Percentiles rank a stretch among this genome's conserved stretches.
Evolutionary conservation across 805 yeast genomes (phyloP).

Genomic region (Candida montana): DNA sequence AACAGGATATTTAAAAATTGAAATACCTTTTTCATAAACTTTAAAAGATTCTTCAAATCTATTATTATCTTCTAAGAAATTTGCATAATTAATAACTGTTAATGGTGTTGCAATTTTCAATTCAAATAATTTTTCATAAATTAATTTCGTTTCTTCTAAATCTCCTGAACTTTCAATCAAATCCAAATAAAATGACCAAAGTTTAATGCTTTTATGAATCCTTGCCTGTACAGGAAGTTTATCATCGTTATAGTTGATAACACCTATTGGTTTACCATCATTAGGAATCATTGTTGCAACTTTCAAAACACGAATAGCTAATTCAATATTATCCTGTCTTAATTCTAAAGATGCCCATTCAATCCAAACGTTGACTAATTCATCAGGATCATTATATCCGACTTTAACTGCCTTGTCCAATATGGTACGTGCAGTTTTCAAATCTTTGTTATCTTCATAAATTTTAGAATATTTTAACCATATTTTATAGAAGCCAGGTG

Average conservation of each 20-base stretch:
- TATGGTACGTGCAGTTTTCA: conserved; percentile 55
- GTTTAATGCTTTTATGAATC: conserved; percentile 50
- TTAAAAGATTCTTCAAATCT: conserved; percentile 46
- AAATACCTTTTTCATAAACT: conserved; percentile 66
- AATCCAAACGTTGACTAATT: conserved; percentile 64
- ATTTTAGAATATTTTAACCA: conserved; percentile 70
- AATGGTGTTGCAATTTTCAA: conserved; percentile 66
- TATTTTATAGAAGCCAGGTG: conserved; percentile 45
- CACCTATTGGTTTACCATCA: conserved; percentile 26
- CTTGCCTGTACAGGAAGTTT: conserved; percentile 50
- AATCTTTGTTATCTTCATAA: conserved; percentile 52
- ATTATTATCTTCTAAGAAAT: conserved; percentile 45
- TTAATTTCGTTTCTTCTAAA: conserved; percentile 31
- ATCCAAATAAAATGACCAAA: conserved; percentile 76
- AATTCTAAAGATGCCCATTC: conserved; percentile 71
- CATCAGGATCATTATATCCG: conserved; percentile 57
- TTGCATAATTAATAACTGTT: conserved; percentile 61
- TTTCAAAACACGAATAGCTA: conserved; percentile 36
- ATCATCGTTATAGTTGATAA: conserved; percentile 36
- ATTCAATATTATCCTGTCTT: conserved; percentile 40
- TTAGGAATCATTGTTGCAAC: conserved; percentile 38
- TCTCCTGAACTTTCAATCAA: conserved; percentile 54
- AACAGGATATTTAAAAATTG: conserved; percentile 52
- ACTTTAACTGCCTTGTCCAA: conserved; percentile 64
- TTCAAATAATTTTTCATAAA: conserved; percentile 50